Conservation (phyloP, 306 rosid genomes). For the Gastrolobium villosum region DNA sequence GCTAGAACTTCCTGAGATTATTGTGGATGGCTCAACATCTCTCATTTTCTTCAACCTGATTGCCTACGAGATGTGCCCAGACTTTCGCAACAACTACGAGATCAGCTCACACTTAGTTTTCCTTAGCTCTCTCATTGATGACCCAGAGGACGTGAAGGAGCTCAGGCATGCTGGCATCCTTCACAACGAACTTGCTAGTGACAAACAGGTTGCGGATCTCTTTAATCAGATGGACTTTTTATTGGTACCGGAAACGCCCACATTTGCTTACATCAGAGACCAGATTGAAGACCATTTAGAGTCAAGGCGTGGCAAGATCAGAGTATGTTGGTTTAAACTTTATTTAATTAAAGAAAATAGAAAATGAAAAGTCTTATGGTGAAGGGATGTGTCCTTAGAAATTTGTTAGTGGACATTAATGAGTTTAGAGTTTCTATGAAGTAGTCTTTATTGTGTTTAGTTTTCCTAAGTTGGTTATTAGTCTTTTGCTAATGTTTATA, state of each 20-base stretch:
- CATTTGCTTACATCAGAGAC: not conserved
- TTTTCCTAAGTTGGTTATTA: too few relatives aligned
- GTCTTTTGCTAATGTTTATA: too few relatives aligned
- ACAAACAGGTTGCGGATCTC: not conserved
- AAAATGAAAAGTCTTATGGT: too few relatives aligned
- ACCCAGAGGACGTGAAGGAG: not conserved
- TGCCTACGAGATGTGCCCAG: conserved; percentile 19
- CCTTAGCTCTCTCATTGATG: conserved; percentile 15
- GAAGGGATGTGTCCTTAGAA: too few relatives aligned
- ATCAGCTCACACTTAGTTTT: not conserved
- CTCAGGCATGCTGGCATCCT: not conserved
- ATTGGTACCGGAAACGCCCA: not conserved
- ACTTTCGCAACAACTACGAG: not conserved
- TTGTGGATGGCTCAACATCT: conserved; percentile 2
- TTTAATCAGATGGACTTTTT: not conserved
- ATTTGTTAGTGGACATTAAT: too few relatives aligned
- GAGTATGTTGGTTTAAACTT: too few relatives aligned
- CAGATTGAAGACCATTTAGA: not conserved
- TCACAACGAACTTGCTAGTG: not conserved
- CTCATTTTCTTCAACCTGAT: not conserved
- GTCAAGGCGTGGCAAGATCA: not conserved
- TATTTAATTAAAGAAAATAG: too few relatives aligned
- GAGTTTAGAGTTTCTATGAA: too few relatives aligned
- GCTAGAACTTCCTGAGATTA: conserved; percentile 7
- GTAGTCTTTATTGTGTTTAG: too few relatives aligned